Evolutionary conservation across 2,329 filamentous ascomycete genomes (phyloP).

Genomic region (Botryotinia calthae): DNA sequence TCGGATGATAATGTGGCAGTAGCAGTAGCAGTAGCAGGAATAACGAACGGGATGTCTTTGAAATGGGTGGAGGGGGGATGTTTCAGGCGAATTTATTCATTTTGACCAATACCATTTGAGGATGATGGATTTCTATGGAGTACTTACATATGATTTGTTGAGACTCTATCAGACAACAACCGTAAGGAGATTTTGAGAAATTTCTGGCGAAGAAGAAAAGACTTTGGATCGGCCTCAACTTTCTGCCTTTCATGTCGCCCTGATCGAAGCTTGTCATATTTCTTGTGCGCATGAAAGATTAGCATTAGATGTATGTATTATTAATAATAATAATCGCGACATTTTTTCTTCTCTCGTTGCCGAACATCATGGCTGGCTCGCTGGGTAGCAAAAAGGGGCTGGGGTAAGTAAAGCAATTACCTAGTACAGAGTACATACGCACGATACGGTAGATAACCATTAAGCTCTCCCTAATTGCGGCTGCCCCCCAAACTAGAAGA

Average conservation of each 20-base stretch:
- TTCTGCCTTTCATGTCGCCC: conserved; percentile 1
- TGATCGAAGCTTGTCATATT: background rate
- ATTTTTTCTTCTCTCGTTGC: background rate
- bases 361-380: background rate
- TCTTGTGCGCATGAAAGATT: background rate
- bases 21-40: background rate
- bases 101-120: background rate
- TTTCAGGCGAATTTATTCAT: conserved; percentile 17
- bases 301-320: background rate
- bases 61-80: conserved; percentile 10
- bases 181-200: background rate
- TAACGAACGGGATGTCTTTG: background rate
- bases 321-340: background rate
- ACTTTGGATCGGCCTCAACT: background rate
- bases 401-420: background rate
- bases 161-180: background rate
- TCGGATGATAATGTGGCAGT: conserved; percentile 12
- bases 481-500: background rate
- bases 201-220: background rate
- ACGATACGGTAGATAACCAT: background rate
- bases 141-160: background rate
- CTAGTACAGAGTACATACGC: background rate
- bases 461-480: background rate
- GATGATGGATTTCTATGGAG: background rate
- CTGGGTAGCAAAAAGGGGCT: conserved; percentile 9